Percentiles rank a stretch among this genome's conserved stretches.
These are phyloP conservation scores for Leptographium wingfieldii DNA, from an alignment of 2,329 filamentous ascomycete genomes.

Conservation along the genomic window DNA sequence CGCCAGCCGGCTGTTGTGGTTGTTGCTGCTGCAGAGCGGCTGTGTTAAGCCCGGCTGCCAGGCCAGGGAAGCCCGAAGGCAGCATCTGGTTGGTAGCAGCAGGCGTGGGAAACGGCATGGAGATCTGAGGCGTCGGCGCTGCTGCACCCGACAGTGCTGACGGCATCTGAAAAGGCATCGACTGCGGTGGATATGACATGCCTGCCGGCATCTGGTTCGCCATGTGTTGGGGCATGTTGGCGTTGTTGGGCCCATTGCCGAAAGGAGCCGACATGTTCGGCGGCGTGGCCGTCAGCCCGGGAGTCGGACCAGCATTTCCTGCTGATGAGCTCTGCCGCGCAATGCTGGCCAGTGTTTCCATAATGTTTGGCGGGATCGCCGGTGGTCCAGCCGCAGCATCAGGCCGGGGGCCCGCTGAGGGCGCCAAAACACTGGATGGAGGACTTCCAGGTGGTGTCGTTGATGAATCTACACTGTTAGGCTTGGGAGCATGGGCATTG, in stretches of 20 bases:
- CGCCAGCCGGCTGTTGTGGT: conserved; percentile 8
- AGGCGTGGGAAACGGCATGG: conserved; percentile 17
- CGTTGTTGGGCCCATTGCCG: conserved; percentile 15
- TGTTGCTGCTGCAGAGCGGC: background rate
- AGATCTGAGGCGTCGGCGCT: conserved; percentile 14
- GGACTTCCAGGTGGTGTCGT: conserved; percentile 60
- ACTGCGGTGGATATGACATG: conserved; percentile 24
- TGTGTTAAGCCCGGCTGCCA: background rate
- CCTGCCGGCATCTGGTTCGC: conserved; percentile 14
- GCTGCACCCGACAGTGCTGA: conserved; percentile 11
- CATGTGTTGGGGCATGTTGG: conserved; percentile 13
- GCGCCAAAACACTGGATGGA: conserved; percentile 30
- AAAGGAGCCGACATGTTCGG: conserved; percentile 1
- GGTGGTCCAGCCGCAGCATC: conserved; percentile 24
- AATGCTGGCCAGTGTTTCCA: conserved; percentile 70
- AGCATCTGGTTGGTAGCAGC: conserved; percentile 15
- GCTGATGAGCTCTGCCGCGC: conserved; percentile 56
- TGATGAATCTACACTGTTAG: conserved; percentile 42
- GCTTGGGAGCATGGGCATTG: conserved; percentile 3
- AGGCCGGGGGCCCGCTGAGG: conserved; percentile 11
- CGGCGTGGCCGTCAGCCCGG: conserved; percentile 14
- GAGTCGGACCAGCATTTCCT: conserved; percentile 21
- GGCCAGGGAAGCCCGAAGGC: conserved; percentile 4
- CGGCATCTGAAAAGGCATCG: conserved; percentile 22
- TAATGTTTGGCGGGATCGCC: conserved; percentile 43